Percentiles rank a stretch among this genome's conserved stretches.
phyloP scores from a whole-genome alignment of 305 asterid genomes.

The Galium porrigens region DNA sequence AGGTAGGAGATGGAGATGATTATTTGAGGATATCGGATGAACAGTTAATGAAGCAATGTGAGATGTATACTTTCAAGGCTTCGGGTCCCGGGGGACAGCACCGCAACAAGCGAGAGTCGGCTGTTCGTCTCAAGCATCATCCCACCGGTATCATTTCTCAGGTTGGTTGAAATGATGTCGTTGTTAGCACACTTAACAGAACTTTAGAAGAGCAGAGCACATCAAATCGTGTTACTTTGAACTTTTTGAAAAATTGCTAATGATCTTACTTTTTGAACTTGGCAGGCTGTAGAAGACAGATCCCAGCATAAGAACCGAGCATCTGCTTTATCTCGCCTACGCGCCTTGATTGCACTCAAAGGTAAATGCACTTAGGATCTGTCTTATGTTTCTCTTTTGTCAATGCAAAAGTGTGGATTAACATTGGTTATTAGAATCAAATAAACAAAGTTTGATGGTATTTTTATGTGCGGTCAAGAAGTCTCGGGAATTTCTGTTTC shows the following conservation, averaged over 20 bases:
- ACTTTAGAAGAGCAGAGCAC: neutral
- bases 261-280: neutral
- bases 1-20: neutral
- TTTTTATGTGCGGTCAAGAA: neutral
- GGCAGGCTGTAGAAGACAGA: conserved; percentile 33
- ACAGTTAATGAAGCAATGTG: too few species aligned
- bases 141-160: conserved; percentile 72
- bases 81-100: conserved; percentile 98
- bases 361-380: conserved; percentile 24
- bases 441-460: neutral
- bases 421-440: neutral
- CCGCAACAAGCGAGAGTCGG: conserved; percentile 87
- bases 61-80: conserved; percentile 62
- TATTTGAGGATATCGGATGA: conserved; percentile 1
- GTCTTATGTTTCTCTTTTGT: neutral
- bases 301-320: conserved; percentile 41
- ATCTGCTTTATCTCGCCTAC: conserved; percentile 58
- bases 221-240: neutral
- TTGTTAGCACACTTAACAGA: neutral
- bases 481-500: neutral
- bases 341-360: conserved; percentile 62
- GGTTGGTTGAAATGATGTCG: conserved; percentile 22
- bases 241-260: neutral
- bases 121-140: conserved; percentile 84
- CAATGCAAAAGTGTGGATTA: neutral